A percentile compares a stretch with the other conserved stretches of the same genome.
phyloP scores from a whole-genome alignment of 2,329 filamentous ascomycete genomes.

The Fusarium sterilihyphosum region DNA sequence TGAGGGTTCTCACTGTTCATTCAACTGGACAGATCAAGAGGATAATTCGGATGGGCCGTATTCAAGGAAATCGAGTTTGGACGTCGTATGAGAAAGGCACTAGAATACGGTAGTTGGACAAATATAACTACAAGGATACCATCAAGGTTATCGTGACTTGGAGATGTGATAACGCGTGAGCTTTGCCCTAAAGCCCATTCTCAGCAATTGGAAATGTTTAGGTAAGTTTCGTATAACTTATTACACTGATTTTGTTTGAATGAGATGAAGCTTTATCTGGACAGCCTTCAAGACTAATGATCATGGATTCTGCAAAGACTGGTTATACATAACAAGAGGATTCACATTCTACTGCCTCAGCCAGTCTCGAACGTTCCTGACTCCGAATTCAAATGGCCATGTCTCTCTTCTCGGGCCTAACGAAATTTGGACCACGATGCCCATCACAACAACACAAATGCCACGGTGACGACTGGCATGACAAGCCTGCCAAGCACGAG shows the following conservation, averaged over 20 bases:
- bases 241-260: background rate
- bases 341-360: background rate
- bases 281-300: too few relatives aligned
- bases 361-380: background rate
- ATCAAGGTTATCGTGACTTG: background rate
- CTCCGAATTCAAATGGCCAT: rapidly evolving
- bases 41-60: background rate
- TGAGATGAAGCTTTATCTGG: background rate
- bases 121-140: background rate
- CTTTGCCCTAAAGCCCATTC: too few relatives aligned
- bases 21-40: background rate
- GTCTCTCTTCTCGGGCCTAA: background rate
- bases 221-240: background rate
- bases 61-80: background rate
- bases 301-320: background rate
- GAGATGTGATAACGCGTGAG: rapidly evolving
- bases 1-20: background rate
- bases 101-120: background rate
- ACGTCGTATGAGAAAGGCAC: background rate
- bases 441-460: background rate
- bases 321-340: background rate
- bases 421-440: background rate
- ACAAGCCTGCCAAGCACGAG: background rate
- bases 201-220: rapidly evolving
- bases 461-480: background rate